Conservation (phyloP, 306 rosid species). For the Parietaria judaica region DNA sequence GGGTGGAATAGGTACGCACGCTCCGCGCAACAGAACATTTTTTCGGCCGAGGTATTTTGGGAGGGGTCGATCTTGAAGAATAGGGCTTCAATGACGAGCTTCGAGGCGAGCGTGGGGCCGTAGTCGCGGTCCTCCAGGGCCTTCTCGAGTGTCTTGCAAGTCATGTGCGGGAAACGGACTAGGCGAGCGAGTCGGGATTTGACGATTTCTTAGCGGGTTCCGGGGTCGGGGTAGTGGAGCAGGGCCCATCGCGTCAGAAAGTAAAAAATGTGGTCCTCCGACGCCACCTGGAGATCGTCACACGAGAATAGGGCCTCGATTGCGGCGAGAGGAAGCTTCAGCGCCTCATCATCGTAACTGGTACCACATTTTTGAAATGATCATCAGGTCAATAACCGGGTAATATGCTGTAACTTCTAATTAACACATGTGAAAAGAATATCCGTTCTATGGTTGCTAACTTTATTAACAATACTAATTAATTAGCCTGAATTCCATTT, state of each 20-base stretch:
- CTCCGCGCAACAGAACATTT: conserved; percentile 24
- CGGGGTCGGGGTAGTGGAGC: conserved; percentile 29
- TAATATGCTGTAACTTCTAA: too few relatives aligned
- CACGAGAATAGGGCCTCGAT: conserved; percentile 40
- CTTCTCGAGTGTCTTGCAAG: conserved; percentile 37
- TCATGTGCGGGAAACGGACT: conserved; percentile 46
- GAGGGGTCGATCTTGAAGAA: conserved; percentile 43
- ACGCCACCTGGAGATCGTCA: conserved; percentile 37
- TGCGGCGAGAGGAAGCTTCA: conserved; percentile 44
- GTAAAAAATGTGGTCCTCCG: conserved; percentile 41
- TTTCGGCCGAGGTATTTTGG: not conserved
- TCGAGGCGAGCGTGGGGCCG: conserved; percentile 29
- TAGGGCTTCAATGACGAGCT: conserved; percentile 43
- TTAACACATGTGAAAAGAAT: too few relatives aligned
- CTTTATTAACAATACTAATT: too few relatives aligned
- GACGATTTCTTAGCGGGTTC: conserved; percentile 31
- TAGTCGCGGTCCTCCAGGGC: conserved; percentile 33
- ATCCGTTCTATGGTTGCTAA: too few relatives aligned
- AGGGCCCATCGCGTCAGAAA: conserved; percentile 40
- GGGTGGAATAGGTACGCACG: conserved; percentile 36
- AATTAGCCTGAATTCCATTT: too few relatives aligned
- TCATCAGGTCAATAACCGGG: not conserved
- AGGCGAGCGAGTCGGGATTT: conserved; percentile 30
- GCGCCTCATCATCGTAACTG: conserved; percentile 35
- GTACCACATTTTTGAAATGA: not conserved